Evolutionary conservation across 495 filamentous ascomycete species (phyloP).

Genomic region (Annulohypoxylon nitens): DNA sequence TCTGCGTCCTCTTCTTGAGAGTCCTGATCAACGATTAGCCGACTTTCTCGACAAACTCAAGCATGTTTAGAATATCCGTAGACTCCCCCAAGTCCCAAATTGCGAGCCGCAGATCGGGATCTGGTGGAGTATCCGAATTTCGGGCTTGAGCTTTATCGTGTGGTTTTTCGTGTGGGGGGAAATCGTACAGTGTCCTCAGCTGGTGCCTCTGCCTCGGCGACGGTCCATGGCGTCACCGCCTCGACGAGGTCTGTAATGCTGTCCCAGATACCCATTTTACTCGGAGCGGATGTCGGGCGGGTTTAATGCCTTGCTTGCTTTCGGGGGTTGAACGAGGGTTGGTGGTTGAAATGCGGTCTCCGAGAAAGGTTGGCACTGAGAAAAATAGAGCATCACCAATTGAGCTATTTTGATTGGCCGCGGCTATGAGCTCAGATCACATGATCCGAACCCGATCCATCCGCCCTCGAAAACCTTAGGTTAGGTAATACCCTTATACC

Average conservation of each 20-base stretch:
- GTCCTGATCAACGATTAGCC: constrained; percentile 54
- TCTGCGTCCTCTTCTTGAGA: constrained; percentile 60
- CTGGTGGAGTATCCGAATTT: constrained; percentile 60
- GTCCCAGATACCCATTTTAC: constrained; percentile 70
- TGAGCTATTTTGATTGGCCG: constrained; percentile 60
- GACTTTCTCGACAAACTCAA: constrained; percentile 49
- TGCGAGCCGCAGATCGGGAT: not conserved
- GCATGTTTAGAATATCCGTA: constrained; percentile 49
- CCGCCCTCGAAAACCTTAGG: constrained; percentile 9
- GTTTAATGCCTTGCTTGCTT: constrained; percentile 58
- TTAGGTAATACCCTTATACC: not conserved
- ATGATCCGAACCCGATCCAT: constrained; percentile 40
- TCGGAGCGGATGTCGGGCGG: constrained; percentile 49
- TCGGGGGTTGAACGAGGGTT: constrained; percentile 49
- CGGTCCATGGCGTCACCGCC: constrained; percentile 67
- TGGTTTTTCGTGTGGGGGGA: constrained; percentile 65
- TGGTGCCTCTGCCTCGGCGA: constrained; percentile 68
- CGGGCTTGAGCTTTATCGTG: constrained; percentile 73
- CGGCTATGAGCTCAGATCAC: constrained; percentile 39
- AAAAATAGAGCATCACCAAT: constrained; percentile 61
- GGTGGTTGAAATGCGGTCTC: constrained; percentile 51
- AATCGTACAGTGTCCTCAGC: constrained; percentile 54
- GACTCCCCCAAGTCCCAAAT: constrained; percentile 68
- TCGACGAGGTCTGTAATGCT: constrained; percentile 66
- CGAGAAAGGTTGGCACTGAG: constrained; percentile 49